Evolutionary conservation across 164 flowering plant species (phyloP).

Genomic region (Magnolia sinica): DNA sequence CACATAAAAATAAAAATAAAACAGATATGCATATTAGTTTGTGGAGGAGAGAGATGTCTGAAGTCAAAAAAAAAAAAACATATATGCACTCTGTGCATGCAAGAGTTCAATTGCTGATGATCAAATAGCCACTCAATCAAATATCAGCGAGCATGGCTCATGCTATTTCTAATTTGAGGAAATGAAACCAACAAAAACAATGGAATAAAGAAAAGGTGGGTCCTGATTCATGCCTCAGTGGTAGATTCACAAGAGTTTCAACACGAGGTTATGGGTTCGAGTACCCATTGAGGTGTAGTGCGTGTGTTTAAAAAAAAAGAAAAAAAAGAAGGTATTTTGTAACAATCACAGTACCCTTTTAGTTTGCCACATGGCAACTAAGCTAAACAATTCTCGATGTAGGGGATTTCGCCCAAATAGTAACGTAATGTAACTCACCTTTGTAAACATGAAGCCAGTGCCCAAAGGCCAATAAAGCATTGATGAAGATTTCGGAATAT

Average conservation of each 20-base stretch:
- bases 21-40: neutral
- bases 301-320: too few relatives aligned
- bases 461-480: too few relatives aligned
- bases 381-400: conserved; percentile 88
- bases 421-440: neutral
- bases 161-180: neutral
- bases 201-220: too few relatives aligned
- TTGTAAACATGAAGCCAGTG: too few relatives aligned
- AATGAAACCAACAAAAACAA: neutral
- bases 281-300: too few relatives aligned
- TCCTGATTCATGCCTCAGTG: neutral
- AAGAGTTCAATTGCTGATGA: too few relatives aligned
- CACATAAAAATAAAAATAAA: neutral
- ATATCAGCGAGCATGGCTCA: neutral
- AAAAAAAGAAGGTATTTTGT: neutral
- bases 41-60: too few relatives aligned
- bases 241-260: too few relatives aligned
- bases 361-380: conserved; percentile 42
- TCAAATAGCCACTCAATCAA: neutral
- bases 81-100: too few relatives aligned
- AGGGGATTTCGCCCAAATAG: conserved; percentile 87
- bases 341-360: conserved; percentile 25
- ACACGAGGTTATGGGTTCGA: too few relatives aligned
- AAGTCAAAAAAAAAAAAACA: too few relatives aligned
- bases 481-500: too few relatives aligned